Percentiles rank a stretch among this genome's conserved stretches.
Conservation (phyloP, 768 basidiomycete genomes). For the Multifurca ochricompacta region DNA sequence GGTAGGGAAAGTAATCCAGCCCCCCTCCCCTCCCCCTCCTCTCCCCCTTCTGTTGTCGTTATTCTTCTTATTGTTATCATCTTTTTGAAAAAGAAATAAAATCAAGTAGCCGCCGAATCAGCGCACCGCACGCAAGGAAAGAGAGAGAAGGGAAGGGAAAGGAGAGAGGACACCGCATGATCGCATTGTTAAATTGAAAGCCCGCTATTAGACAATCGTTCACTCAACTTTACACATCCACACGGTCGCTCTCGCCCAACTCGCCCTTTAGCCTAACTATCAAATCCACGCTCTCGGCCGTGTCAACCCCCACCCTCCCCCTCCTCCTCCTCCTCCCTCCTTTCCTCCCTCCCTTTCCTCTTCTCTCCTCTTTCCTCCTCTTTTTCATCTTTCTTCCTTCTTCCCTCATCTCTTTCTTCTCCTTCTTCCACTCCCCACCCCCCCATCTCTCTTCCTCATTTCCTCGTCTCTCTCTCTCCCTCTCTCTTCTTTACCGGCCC, state of each 20-base stretch:
- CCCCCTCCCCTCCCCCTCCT: constrained; percentile 13
- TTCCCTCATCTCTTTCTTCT: background rate
- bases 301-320: constrained; percentile 17
- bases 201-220: constrained; percentile 28
- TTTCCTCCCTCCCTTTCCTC: constrained; percentile 11
- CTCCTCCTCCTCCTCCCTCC: constrained; percentile 23
- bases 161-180: constrained; percentile 8
- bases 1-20: no score
- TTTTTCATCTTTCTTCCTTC: background rate
- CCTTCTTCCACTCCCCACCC: background rate
- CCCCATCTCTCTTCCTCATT: background rate
- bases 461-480: background rate
- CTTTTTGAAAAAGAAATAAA: background rate
- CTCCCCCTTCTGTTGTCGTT: background rate
- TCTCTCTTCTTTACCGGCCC: background rate
- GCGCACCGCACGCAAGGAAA: background rate
- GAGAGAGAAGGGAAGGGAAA: background rate
- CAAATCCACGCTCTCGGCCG: background rate
- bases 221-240: constrained; percentile 34
- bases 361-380: background rate
- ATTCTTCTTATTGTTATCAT: background rate
- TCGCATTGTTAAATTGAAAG: constrained; percentile 16
- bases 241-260: constrained; percentile 8
- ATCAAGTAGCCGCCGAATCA: background rate
- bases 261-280: constrained; percentile 4